Conservation (phyloP, 495 filamentous ascomycete species). For the Penicillium taxi region DNA sequence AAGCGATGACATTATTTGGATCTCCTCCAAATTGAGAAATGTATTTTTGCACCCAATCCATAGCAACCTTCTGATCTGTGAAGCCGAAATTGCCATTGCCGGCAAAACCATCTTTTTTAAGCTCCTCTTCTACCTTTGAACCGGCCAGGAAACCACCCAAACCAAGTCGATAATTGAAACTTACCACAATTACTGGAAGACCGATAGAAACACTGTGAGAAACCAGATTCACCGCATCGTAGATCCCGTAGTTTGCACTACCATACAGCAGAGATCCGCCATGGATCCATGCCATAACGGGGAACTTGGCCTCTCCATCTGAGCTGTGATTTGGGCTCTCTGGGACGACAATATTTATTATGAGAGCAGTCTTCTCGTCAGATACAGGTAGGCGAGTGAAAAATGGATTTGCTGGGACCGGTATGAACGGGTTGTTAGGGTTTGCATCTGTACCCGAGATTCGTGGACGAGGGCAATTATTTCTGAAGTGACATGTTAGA, state of each 20-base stretch:
- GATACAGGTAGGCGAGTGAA: slow-evolving; percentile 1
- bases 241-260: slow-evolving; percentile 9
- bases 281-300: slow-evolving; percentile 8
- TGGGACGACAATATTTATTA: slow-evolving; percentile 6
- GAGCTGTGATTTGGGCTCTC: neutral
- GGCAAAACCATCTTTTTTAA: slow-evolving; percentile 6
- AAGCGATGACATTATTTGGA: slow-evolving; percentile 4
- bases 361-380: slow-evolving; percentile 7
- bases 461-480: slow-evolving; percentile 6
- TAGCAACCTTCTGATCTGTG: slow-evolving; percentile 7
- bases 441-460: slow-evolving; percentile 1
- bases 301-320: slow-evolving; percentile 5
- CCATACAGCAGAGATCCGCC: slow-evolving; percentile 8
- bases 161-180: slow-evolving; percentile 10
- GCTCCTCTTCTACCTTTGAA: slow-evolving; percentile 4
- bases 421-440: slow-evolving; percentile 7
- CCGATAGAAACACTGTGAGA: slow-evolving; percentile 4
- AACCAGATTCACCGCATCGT: slow-evolving; percentile 9
- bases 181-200: slow-evolving; percentile 4
- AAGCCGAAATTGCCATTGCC: slow-evolving; percentile 12
- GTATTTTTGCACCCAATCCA: slow-evolving; percentile 9
- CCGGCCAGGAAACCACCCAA: slow-evolving; percentile 9
- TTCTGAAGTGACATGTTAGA: neutral
- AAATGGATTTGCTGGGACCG: slow-evolving; percentile 6
- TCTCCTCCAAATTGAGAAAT: slow-evolving; percentile 7